A percentile compares a stretch with the other conserved stretches of the same genome.
phyloP scores from a whole-genome alignment of 257 asterid genomes.

The Gentiana dahurica region DNA sequence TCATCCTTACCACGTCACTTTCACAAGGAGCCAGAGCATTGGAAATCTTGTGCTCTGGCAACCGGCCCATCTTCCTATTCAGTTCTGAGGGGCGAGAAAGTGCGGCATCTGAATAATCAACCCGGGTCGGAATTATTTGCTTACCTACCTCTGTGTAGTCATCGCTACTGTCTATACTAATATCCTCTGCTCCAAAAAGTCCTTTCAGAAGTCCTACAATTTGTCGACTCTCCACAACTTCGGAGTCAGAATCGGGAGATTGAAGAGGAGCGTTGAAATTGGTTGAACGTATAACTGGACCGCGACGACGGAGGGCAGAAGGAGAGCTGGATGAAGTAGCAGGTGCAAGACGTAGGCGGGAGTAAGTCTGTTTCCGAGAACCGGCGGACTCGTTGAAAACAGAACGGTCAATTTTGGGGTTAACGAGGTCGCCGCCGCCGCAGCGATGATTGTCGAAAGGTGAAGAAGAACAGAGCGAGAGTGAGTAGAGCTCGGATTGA shows the following conservation, averaged over 20 bases:
- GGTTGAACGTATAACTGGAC: conserved; percentile 52
- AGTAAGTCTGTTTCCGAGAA: conserved; percentile 74
- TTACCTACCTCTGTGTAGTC: conserved; percentile 7
- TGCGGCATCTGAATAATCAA: conserved; percentile 33
- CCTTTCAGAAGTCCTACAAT: conserved; percentile 47
- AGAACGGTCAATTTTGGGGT: conserved; percentile 70
- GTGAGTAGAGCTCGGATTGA: conserved; percentile 65
- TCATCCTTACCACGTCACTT: background rate
- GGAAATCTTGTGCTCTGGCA: conserved; percentile 18
- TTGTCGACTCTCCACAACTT: conserved; percentile 27
- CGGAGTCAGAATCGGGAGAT: conserved; percentile 31
- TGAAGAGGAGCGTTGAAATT: conserved; percentile 12
- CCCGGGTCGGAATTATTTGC: conserved; percentile 32
- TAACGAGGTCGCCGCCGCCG: conserved; percentile 43
- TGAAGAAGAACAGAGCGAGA: conserved; percentile 54
- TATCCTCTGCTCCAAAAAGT: conserved; percentile 31
- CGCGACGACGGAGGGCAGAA: conserved; percentile 49
- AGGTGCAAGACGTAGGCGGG: conserved; percentile 80
- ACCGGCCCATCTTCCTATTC: conserved; percentile 61
- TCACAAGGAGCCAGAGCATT: conserved; percentile 7
- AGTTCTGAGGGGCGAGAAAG: conserved; percentile 11
- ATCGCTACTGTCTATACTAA: conserved; percentile 7
- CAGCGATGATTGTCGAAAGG: conserved; percentile 38
- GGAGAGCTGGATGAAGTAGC: conserved; percentile 28
- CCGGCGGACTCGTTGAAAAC: conserved; percentile 91